phyloP scores from a whole-genome alignment of 2,329 filamentous ascomycete genomes.

The Cercospora berteroae region DNA sequence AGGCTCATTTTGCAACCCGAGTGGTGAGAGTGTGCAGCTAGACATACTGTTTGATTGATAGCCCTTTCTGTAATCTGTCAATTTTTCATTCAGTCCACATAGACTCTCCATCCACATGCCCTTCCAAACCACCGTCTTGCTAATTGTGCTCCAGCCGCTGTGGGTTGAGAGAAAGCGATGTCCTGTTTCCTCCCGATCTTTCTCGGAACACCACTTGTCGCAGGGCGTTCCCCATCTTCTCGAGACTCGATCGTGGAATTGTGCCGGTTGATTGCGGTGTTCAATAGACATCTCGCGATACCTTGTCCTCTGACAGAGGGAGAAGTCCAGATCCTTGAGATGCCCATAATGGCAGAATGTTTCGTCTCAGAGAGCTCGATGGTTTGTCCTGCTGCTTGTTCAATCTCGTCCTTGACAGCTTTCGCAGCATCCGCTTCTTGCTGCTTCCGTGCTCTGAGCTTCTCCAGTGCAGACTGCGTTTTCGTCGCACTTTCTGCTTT shows the following conservation, averaged over 20 bases:
- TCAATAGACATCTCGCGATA: constrained; percentile 57
- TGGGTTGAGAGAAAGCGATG: constrained; percentile 67
- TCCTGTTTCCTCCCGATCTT: constrained; percentile 53
- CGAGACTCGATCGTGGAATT: constrained; percentile 13
- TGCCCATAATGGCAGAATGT: constrained; percentile 54
- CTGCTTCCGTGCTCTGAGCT: constrained; percentile 28
- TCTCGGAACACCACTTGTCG: constrained; percentile 37
- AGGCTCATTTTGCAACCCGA: neutral
- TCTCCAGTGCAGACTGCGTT: constrained; percentile 21
- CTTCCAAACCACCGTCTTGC: constrained; percentile 59
- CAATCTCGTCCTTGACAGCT: constrained; percentile 13
- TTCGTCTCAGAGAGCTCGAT: constrained; percentile 25
- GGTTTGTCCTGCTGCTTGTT: constrained; percentile 20
- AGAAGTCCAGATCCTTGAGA: constrained; percentile 66
- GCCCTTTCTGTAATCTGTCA: too few species aligned
- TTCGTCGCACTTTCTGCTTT: constrained; percentile 22
- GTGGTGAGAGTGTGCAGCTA: too few species aligned
- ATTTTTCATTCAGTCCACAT: constrained; percentile 53
- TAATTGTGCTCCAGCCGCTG: constrained; percentile 57
- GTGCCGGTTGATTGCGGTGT: constrained; percentile 37
- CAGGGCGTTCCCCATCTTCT: neutral
- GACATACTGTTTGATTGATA: neutral
- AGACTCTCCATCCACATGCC: constrained; percentile 59
- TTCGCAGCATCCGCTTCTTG: constrained; percentile 18
- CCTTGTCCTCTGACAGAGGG: constrained; percentile 56